These are phyloP conservation scores for Clitoria ternatea DNA, from an alignment of 306 rosid species.

Conservation along the genomic window DNA sequence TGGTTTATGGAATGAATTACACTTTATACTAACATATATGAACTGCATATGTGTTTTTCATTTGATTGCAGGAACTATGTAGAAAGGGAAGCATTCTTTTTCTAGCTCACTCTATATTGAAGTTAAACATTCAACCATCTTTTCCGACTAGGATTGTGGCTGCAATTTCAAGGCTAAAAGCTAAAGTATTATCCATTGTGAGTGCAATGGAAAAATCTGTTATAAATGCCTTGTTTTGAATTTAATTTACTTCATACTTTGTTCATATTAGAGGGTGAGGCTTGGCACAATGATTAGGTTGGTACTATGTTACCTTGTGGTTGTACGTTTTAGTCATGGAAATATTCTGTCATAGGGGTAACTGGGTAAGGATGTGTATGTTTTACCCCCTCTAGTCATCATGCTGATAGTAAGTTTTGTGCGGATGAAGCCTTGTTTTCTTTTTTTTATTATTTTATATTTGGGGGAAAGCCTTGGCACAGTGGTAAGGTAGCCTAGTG, in stretches of 20 bases:
- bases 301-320: constrained; percentile 2
- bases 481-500: too few species aligned
- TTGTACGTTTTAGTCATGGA: not conserved
- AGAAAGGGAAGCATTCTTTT: constrained; percentile 81
- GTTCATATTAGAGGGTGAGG: not conserved
- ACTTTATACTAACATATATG: not conserved
- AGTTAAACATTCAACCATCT: constrained; percentile 40
- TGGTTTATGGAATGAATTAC: constrained; percentile 1
- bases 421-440: too few species aligned
- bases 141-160: constrained; percentile 56
- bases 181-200: constrained; percentile 78
- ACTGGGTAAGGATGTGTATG: not conserved
- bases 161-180: constrained; percentile 74
- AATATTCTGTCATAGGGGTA: not conserved
- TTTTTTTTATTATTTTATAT: not conserved
- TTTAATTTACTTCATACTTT: not conserved
- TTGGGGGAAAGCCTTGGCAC: too few species aligned
- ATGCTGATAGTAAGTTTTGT: not conserved
- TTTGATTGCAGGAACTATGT: constrained; percentile 71
- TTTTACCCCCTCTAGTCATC: not conserved
- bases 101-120: constrained; percentile 76
- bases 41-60: constrained; percentile 1
- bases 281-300: constrained; percentile 1
- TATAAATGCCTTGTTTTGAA: not conserved
- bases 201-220: constrained; percentile 36